A percentile compares a stretch with the other conserved stretches of the same genome.
These are phyloP conservation scores for Byssothecium circinans DNA, from an alignment of 2,329 filamentous ascomycete genomes.

Conservation along the genomic window DNA sequence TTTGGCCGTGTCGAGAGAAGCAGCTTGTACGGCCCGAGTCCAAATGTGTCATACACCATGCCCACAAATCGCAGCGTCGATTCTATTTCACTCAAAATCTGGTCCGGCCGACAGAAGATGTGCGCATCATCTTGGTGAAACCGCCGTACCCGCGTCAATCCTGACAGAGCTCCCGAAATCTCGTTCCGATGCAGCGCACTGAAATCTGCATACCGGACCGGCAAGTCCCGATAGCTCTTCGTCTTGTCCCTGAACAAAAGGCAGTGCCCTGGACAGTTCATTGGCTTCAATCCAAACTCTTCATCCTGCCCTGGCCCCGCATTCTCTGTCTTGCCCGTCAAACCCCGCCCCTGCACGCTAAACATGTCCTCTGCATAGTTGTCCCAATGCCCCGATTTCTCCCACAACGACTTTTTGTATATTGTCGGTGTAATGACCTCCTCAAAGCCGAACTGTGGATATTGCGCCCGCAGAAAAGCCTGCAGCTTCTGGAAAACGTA, in stretches of 20 bases:
- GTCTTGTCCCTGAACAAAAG: conserved; percentile 75
- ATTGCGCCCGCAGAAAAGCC: conserved; percentile 79
- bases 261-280: conserved; percentile 92
- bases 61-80: conserved; percentile 74
- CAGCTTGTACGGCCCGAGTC: conserved; percentile 72
- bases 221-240: conserved; percentile 77
- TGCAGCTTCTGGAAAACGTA: conserved; percentile 82
- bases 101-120: conserved; percentile 80
- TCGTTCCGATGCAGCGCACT: conserved; percentile 86
- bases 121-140: conserved; percentile 93
- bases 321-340: conserved; percentile 46
- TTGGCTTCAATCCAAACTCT: conserved; percentile 83
- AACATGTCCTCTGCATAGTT: conserved; percentile 95
- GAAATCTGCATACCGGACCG: conserved; percentile 84
- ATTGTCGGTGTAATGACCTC: conserved; percentile 90
- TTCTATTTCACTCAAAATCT: conserved; percentile 74
- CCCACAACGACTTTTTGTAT: conserved; percentile 87
- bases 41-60: conserved; percentile 70
- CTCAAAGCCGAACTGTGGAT: conserved; percentile 80
- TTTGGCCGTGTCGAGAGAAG: conserved; percentile 77
- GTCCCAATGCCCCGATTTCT: conserved; percentile 81
- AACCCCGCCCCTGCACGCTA: conserved; percentile 65
- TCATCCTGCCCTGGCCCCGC: conserved; percentile 61
- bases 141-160: conserved; percentile 78
- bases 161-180: conserved; percentile 76